Conservation (phyloP, 2,329 filamentous ascomycete genomes). For the Exophiala xenobiotica region DNA sequence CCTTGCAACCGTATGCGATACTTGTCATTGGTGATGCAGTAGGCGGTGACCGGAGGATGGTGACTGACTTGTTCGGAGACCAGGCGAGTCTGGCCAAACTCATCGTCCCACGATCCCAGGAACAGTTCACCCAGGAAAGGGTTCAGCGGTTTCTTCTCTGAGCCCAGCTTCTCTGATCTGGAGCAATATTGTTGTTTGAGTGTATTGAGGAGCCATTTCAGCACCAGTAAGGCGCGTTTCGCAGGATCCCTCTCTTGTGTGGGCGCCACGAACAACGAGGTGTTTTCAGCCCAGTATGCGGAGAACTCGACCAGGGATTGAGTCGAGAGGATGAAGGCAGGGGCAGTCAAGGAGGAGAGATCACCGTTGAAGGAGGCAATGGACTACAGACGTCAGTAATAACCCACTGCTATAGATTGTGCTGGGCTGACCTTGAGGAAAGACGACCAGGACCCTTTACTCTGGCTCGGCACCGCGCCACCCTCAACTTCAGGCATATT, state of each 20-base stretch:
- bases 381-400: constrained; percentile 45
- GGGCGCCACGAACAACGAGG: constrained; percentile 70
- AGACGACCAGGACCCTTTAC: constrained; percentile 46
- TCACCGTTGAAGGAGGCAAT: constrained; percentile 83
- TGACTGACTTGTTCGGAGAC: constrained; percentile 93
- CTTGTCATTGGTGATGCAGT: constrained; percentile 83
- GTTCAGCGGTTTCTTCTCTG: constrained; percentile 97
- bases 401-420: not conserved
- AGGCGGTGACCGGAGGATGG: constrained; percentile 92
- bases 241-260: constrained; percentile 70
- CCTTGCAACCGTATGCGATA: constrained; percentile 73
- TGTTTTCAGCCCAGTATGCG: constrained; percentile 72
- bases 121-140: constrained; percentile 95
- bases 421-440: constrained; percentile 45
- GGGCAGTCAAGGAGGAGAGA: constrained; percentile 75
- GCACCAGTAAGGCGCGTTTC: constrained; percentile 74
- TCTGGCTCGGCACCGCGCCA: constrained; percentile 41
- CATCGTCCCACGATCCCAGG: constrained; percentile 82
- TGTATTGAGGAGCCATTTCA: constrained; percentile 87
- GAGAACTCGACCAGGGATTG: constrained; percentile 67
- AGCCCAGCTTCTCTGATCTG: constrained; percentile 76
- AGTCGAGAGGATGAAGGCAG: constrained; percentile 77
- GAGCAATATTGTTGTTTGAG: constrained; percentile 77
- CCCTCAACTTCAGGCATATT: constrained; percentile 41
- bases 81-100: constrained; percentile 73